Conservation (phyloP, 176 grass and related monocot genomes). For the Oryza punctata region DNA sequence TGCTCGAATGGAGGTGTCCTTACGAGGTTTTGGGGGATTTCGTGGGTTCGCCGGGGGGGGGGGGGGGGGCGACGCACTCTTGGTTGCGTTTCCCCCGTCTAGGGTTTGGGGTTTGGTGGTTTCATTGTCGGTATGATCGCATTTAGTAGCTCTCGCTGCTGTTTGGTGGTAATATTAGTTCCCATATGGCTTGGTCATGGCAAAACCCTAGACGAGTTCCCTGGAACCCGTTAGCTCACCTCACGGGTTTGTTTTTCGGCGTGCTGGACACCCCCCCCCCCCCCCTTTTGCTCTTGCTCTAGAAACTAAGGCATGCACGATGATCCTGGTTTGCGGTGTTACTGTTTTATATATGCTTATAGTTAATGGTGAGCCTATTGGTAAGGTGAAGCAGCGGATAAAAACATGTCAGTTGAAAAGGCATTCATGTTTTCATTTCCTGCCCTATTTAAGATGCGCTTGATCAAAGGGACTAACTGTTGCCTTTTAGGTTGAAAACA, state of each 20-base stretch:
- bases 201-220: neutral
- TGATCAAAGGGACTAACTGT: neutral
- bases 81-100: neutral
- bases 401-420: neutral
- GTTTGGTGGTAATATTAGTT: neutral
- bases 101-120: constrained; percentile 28
- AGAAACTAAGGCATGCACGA: neutral
- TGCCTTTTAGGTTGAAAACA: neutral
- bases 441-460: neutral
- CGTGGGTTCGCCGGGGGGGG: no score
- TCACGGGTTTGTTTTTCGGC: neutral
- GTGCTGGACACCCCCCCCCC: neutral
- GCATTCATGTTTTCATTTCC: neutral
- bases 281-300: neutral
- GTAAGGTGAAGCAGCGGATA: neutral
- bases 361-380: neutral
- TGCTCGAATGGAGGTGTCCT: neutral
- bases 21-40: neutral
- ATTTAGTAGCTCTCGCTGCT: neutral
- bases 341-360: neutral
- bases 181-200: neutral
- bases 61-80: neutral
- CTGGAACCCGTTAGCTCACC: neutral
- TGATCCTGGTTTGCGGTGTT: neutral
- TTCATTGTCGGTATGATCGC: neutral